A percentile compares a stretch with the other conserved stretches of the same genome.
These are phyloP conservation scores for Coemansia sp. DNA, from an alignment of 192 early-diverging fungal genomes.

Conservation along the genomic window DNA sequence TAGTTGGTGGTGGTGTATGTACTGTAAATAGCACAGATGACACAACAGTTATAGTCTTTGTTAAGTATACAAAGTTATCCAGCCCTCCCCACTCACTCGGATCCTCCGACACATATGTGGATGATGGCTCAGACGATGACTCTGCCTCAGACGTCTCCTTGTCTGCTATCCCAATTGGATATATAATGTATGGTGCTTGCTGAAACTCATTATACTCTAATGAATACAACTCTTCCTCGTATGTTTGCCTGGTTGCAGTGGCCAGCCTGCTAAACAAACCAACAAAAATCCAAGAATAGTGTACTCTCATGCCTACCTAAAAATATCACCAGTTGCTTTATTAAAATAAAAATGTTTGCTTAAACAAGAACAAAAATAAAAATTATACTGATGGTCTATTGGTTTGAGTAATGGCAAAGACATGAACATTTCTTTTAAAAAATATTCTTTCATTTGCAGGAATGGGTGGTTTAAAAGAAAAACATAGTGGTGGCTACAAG, in stretches of 20 bases:
- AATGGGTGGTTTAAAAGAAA: conserved; percentile 6
- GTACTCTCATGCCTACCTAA: neutral
- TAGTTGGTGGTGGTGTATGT: too few relatives aligned
- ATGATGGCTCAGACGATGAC: neutral
- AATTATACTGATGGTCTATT: neutral
- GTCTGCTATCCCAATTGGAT: conserved; percentile 14
- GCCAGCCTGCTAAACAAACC: neutral
- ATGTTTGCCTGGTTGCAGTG: neutral
- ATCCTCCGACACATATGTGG: neutral
- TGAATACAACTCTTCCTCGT: neutral
- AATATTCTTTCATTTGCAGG: neutral
- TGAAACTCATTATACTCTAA: neutral
- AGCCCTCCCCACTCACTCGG: too few relatives aligned
- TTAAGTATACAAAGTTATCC: too few relatives aligned
- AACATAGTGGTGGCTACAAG: neutral
- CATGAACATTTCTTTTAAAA: neutral
- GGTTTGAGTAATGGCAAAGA: neutral
- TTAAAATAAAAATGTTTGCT: neutral
- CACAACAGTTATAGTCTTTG: too few relatives aligned
- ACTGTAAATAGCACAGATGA: too few relatives aligned
- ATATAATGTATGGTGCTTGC: neutral
- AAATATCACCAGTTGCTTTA: neutral
- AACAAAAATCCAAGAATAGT: neutral
- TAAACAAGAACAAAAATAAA: neutral
- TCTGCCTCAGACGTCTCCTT: conserved; percentile 18